A percentile compares a stretch with the other conserved stretches of the same genome.
Evolutionary conservation across 148 eudicot species (phyloP).

Genomic region (Cornus florida): DNA sequence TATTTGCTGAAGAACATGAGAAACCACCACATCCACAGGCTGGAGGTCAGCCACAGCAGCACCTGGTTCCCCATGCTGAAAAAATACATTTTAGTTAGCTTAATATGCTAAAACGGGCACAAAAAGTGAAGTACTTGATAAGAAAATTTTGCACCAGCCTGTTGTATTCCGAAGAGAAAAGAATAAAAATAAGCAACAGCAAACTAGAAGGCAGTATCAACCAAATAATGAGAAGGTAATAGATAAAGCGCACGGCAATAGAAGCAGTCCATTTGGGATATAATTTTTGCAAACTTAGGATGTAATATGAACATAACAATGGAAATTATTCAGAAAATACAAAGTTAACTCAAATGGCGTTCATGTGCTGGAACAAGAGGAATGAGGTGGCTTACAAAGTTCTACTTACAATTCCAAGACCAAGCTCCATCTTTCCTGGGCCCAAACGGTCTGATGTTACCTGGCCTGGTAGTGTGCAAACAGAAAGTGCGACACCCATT

Average conservation of each 20-base stretch:
- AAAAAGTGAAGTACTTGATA: background rate
- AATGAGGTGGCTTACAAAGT: background rate
- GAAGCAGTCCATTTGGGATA: background rate
- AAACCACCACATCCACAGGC: conserved; percentile 79
- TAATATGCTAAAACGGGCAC: conserved; percentile 1
- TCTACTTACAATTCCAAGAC: conserved; percentile 91
- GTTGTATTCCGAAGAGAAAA: background rate
- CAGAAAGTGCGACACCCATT: conserved; percentile 97
- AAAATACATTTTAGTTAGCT: background rate
- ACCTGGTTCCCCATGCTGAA: conserved; percentile 99
- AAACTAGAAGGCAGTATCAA: background rate
- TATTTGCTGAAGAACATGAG: conserved; percentile 84
- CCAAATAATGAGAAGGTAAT: conserved; percentile 1
- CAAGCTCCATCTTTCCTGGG: conserved; percentile 98
- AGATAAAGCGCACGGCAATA: background rate
- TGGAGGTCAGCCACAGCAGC: conserved; percentile 92
- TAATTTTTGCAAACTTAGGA: background rate
- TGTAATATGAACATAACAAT: background rate
- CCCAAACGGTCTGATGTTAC: conserved; percentile 88
- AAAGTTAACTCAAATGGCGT: background rate
- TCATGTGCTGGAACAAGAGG: background rate
- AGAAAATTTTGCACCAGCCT: conserved; percentile 7
- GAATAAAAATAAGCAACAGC: background rate
- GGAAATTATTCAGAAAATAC: background rate
- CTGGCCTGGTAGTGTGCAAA: conserved; percentile 95